phyloP scores from a whole-genome alignment of 2,329 filamentous ascomycete species.

The Eutypa lata region DNA sequence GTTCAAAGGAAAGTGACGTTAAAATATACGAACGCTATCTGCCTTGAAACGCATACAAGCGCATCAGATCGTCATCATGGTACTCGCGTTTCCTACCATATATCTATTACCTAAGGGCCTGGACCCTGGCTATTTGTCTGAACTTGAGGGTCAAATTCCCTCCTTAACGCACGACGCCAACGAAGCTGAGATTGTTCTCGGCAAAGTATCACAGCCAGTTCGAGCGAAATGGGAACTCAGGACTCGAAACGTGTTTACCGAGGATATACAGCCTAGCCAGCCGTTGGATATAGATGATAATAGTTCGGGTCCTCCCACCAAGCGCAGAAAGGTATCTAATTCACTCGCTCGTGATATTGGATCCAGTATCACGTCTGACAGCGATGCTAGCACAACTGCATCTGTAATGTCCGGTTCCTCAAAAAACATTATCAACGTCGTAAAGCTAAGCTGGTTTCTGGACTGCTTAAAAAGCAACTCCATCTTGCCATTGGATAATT shows the following conservation, averaged over 20 bases:
- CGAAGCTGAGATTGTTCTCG: conserved; percentile 73
- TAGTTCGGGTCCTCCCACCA: conserved; percentile 19
- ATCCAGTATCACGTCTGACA: conserved; percentile 26
- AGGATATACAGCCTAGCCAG: conserved; percentile 36
- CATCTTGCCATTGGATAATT: conserved; percentile 47
- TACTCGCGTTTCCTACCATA: conserved; percentile 56
- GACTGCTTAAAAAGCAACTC: conserved; percentile 45
- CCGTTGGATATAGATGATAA: not conserved
- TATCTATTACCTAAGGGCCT: conserved; percentile 74
- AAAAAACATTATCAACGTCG: conserved; percentile 42
- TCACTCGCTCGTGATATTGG: conserved; percentile 9
- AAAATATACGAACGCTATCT: no score
- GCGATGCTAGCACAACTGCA: conserved; percentile 7
- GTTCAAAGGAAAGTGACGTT: no score
- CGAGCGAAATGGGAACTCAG: conserved; percentile 77
- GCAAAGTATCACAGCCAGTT: conserved; percentile 65
- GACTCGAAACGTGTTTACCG: conserved; percentile 58
- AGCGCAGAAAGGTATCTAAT: conserved; percentile 40
- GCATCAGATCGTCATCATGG: conserved; percentile 18
- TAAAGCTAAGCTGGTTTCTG: conserved; percentile 58
- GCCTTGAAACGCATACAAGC: not conserved
- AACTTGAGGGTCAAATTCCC: conserved; percentile 62
- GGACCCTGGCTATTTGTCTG: conserved; percentile 56
- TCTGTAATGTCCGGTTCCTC: not conserved
- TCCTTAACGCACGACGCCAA: conserved; percentile 67